Conservation (phyloP, 2,329 filamentous ascomycete species). For the Fusarium anguioides region DNA sequence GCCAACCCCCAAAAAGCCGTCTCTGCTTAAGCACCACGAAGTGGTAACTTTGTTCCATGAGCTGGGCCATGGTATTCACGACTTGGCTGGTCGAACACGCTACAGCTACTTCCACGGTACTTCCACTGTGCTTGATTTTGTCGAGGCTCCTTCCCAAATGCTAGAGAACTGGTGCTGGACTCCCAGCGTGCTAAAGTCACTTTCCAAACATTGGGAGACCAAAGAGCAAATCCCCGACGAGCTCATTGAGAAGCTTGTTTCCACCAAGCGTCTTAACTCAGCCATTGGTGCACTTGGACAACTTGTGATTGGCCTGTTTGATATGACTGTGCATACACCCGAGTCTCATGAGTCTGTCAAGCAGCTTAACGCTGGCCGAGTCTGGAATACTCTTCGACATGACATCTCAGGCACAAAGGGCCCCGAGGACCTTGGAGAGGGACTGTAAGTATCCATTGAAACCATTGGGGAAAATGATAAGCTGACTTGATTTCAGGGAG, state of each 20-base stretch:
- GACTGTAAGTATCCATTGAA: slow-evolving; percentile 56
- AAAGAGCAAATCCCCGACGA: slow-evolving; percentile 78
- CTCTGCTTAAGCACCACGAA: slow-evolving; percentile 83
- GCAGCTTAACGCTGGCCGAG: slow-evolving; percentile 69
- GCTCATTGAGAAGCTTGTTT: slow-evolving; percentile 78
- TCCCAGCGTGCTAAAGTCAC: slow-evolving; percentile 69
- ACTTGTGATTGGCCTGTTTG: slow-evolving; percentile 83
- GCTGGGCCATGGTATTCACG: slow-evolving; percentile 77
- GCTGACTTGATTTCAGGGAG: slow-evolving; percentile 56
- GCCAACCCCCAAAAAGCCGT: slow-evolving; percentile 79
- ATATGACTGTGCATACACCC: slow-evolving; percentile 83
- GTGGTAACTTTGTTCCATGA: slow-evolving; percentile 87
- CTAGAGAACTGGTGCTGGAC: slow-evolving; percentile 83
- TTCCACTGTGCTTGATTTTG: slow-evolving; percentile 73
- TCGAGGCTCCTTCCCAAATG: slow-evolving; percentile 79
- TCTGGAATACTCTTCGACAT: slow-evolving; percentile 78
- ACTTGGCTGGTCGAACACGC: slow-evolving; percentile 70
- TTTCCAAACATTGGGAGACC: slow-evolving; percentile 80
- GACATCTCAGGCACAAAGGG: slow-evolving; percentile 80
- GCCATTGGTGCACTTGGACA: slow-evolving; percentile 82
- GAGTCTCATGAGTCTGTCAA: slow-evolving; percentile 75
- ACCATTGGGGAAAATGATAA: background rate
- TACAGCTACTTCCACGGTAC: slow-evolving; percentile 77
- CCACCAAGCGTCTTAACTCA: slow-evolving; percentile 83
- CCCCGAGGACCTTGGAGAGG: slow-evolving; percentile 72